Conservation (phyloP, 371 early-diverging fungal genomes). For the Sanchytrium tribonematis region DNA sequence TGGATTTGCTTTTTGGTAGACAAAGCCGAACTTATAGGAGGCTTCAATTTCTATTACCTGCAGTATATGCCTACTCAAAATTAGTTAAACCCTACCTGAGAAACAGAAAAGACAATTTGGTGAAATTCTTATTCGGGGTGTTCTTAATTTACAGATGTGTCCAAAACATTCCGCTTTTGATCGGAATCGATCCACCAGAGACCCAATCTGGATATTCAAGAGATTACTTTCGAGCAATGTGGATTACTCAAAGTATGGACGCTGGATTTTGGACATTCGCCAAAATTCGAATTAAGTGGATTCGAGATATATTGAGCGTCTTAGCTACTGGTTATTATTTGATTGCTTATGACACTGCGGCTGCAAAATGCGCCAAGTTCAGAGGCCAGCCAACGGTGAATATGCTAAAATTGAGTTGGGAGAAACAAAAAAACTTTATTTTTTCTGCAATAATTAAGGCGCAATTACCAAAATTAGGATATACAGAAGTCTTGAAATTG, state of each 20-base stretch:
- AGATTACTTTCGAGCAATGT: conserved; percentile 68
- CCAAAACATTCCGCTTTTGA: background rate
- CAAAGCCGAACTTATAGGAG: background rate
- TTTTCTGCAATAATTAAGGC: conserved; percentile 21
- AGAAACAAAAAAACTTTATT: conserved; percentile 41
- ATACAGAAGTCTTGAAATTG: conserved; percentile 24
- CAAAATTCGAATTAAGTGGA: conserved; percentile 34
- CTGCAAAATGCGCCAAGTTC: conserved; percentile 10
- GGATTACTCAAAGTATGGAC: conserved; percentile 64
- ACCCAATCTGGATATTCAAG: conserved; percentile 28
- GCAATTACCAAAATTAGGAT: conserved; percentile 19
- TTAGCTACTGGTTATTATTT: conserved; percentile 51
- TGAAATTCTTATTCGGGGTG: background rate
- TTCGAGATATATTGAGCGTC: conserved; percentile 42
- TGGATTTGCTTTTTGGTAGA: background rate
- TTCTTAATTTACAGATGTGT: background rate
- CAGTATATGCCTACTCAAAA: background rate
- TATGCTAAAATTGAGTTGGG: conserved; percentile 66
- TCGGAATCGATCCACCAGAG: background rate
- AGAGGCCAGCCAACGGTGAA: conserved; percentile 48
- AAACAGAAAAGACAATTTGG: background rate
- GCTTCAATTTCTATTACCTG: background rate
- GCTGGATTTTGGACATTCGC: conserved; percentile 84
- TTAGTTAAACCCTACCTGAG: background rate
- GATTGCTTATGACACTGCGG: conserved; percentile 57